These are phyloP conservation scores for Waltergamsia citrina DNA, from an alignment of 2,329 filamentous ascomycete genomes.

Conservation along the genomic window DNA sequence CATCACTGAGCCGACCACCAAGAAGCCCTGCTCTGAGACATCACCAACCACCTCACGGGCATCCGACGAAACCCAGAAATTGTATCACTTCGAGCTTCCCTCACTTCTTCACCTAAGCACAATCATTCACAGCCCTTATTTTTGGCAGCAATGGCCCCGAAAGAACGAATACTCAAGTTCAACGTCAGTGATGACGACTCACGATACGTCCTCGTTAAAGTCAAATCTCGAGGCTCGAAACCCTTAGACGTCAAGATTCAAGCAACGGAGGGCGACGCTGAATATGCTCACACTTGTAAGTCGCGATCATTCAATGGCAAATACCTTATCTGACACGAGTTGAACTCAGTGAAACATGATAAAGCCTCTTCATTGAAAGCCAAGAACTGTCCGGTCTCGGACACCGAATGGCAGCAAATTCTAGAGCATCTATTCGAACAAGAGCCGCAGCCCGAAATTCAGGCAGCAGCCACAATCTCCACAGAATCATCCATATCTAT, in stretches of 20 bases:
- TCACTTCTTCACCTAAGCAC: too few species aligned
- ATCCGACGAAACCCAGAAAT: too few species aligned
- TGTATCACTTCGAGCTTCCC: too few species aligned
- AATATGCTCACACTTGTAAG: constrained; percentile 50
- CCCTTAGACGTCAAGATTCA: constrained; percentile 57
- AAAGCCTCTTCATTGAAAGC: constrained; percentile 41
- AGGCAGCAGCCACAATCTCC: constrained; percentile 49
- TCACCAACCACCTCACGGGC: too few species aligned
- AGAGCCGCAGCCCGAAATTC: constrained; percentile 40
- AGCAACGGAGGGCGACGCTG: constrained; percentile 56
- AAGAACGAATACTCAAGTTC: constrained; percentile 42
- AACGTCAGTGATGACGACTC: constrained; percentile 42
- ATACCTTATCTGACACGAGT: constrained; percentile 7
- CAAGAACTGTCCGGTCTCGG: constrained; percentile 42
- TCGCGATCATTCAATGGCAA: constrained; percentile 11
- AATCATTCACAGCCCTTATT: constrained; percentile 1
- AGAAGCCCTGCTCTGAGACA: too few species aligned
- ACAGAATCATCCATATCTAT: constrained; percentile 44
- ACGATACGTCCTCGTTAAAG: constrained; percentile 51
- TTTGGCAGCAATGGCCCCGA: constrained; percentile 6
- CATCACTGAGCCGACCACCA: too few species aligned
- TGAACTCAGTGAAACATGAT: constrained; percentile 45
- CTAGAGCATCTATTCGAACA: constrained; percentile 47
- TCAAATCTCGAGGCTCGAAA: constrained; percentile 36
- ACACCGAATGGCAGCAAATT: constrained; percentile 58